Percentiles rank a stretch among this genome's conserved stretches.
Evolutionary conservation across 2,329 filamentous ascomycete genomes (phyloP).

Genomic region (Verticillium klebahnii): DNA sequence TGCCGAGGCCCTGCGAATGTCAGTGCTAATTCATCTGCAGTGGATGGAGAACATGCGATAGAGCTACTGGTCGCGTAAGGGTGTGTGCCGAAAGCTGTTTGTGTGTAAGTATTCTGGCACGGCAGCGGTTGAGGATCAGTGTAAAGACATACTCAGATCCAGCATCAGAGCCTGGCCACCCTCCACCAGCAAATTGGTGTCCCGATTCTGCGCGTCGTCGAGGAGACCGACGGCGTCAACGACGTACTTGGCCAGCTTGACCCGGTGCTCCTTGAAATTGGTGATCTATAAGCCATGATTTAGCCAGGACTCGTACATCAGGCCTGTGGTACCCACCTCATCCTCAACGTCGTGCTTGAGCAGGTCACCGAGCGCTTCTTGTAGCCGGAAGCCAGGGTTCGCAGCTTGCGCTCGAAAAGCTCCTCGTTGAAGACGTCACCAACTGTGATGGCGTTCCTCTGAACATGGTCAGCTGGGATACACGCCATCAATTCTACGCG

Average conservation of each 20-base stretch:
- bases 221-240: slow-evolving; percentile 62
- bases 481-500: background rate
- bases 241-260: slow-evolving; percentile 41
- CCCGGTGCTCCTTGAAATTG: slow-evolving; percentile 25
- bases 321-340: slow-evolving; percentile 45
- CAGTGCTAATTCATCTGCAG: slow-evolving; percentile 9
- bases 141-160: slow-evolving; percentile 34
- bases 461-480: slow-evolving; percentile 16
- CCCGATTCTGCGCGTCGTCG: slow-evolving; percentile 51
- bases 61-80: slow-evolving; percentile 28
- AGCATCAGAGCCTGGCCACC: slow-evolving; percentile 59
- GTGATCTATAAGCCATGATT: slow-evolving; percentile 30
- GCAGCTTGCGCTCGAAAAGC: slow-evolving; percentile 62
- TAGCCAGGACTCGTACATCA: slow-evolving; percentile 40
- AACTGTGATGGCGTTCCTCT: slow-evolving; percentile 59
- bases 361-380: slow-evolving; percentile 62
- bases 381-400: slow-evolving; percentile 56
- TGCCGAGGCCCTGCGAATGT: slow-evolving; percentile 7
- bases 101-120: background rate
- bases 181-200: slow-evolving; percentile 61
- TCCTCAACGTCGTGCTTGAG: slow-evolving; percentile 63
- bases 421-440: slow-evolving; percentile 64
- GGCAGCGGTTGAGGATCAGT: too few relatives aligned
- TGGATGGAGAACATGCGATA: background rate
- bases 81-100: slow-evolving; percentile 46